These are phyloP conservation scores for Manihot esculenta DNA, from an alignment of 441 rosid genomes.

Conservation along the genomic window DNA sequence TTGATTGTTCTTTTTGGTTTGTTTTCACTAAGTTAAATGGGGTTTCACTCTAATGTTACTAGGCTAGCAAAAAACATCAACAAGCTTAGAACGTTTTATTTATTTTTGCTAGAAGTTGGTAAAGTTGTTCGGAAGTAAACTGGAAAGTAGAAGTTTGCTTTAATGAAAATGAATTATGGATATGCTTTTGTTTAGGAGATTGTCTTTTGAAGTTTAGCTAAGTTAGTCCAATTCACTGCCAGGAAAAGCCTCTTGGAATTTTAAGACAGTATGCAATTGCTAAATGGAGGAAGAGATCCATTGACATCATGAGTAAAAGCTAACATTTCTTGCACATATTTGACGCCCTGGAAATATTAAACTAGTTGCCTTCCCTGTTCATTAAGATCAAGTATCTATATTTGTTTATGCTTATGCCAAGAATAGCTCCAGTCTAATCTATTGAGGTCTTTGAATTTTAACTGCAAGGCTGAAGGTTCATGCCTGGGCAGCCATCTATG, in stretches of 20 bases:
- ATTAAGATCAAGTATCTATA: not conserved
- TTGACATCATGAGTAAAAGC: not conserved
- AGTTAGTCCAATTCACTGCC: too few species aligned
- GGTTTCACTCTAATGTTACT: not conserved
- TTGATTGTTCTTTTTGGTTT: not conserved
- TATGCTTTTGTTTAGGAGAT: not conserved
- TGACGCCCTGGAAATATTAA: slow-evolving; percentile 6
- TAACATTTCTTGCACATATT: too few species aligned
- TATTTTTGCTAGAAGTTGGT: not conserved
- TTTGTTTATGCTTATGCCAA: not conserved
- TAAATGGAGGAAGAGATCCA: not conserved
- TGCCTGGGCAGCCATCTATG: not conserved
- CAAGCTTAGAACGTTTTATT: not conserved
- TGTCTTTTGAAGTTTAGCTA: not conserved
- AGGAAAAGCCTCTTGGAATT: not conserved
- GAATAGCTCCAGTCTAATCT: too few species aligned
- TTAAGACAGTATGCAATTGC: not conserved
- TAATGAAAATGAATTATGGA: not conserved
- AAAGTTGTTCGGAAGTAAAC: not conserved
- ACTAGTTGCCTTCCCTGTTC: not conserved
- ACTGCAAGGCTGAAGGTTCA: not conserved
- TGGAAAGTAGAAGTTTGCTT: not conserved
- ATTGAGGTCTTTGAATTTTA: not conserved
- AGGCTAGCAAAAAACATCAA: not conserved
- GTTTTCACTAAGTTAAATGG: not conserved